Evolutionary conservation across 768 basidiomycete genomes (phyloP).

Genomic region (Asterophora parasitica): DNA sequence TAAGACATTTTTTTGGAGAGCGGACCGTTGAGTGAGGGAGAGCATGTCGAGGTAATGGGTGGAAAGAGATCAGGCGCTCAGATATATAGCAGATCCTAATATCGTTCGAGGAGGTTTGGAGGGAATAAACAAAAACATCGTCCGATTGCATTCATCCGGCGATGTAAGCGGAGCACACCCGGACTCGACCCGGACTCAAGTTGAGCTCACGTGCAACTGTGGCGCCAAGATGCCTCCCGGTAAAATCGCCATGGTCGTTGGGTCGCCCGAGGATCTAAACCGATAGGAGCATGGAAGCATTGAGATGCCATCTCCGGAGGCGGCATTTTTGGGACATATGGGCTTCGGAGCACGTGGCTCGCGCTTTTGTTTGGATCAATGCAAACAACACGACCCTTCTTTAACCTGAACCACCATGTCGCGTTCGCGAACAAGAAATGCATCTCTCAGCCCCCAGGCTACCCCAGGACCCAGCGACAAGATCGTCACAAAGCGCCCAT

Average conservation of each 20-base stretch:
- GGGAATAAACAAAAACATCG: conserved; percentile 5
- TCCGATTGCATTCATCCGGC: conserved; percentile 12
- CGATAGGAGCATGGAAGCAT: too few relatives aligned
- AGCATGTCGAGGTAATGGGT: conserved; percentile 7
- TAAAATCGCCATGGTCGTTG: background rate
- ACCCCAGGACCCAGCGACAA: background rate
- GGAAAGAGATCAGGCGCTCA: background rate
- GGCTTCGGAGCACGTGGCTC: background rate
- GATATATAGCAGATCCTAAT: conserved; percentile 4
- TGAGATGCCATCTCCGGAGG: too few relatives aligned
- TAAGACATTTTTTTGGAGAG: conserved; percentile 1
- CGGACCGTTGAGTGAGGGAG: conserved; percentile 1
- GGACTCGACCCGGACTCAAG: conserved; percentile 5
- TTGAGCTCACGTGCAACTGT: conserved; percentile 10
- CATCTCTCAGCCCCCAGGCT: background rate
- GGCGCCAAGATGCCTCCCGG: conserved; percentile 1
- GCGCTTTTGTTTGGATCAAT: background rate
- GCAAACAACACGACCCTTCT: conserved; percentile 2
- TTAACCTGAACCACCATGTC: conserved; percentile 4
- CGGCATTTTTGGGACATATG: background rate
- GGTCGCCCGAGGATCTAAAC: background rate
- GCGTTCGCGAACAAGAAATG: conserved; percentile 1
- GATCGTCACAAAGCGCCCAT: conserved; percentile 3
- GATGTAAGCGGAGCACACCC: conserved; percentile 15
- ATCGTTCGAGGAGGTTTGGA: conserved; percentile 6